Conservation (phyloP, 1,284 basidiomycete genomes). For the Ceratobasidium sp. region DNA sequence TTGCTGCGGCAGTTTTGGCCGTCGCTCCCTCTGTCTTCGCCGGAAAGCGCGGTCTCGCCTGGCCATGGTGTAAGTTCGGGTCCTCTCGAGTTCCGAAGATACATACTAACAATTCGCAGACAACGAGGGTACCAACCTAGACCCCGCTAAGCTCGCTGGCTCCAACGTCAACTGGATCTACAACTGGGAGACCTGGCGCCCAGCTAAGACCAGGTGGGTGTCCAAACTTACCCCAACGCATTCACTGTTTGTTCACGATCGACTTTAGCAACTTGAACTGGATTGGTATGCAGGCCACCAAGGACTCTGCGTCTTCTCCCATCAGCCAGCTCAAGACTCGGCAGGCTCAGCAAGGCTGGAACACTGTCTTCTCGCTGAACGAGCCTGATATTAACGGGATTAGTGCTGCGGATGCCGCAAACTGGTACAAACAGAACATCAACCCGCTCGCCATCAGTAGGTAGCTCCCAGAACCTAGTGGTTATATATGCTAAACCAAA, state of each 20-base stretch:
- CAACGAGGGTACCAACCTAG: constrained; percentile 36
- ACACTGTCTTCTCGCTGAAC: constrained; percentile 38
- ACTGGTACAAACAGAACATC: constrained; percentile 45
- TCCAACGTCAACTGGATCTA: constrained; percentile 37
- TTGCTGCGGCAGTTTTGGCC: constrained; percentile 15
- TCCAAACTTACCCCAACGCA: too few relatives aligned
- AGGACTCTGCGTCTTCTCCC: constrained; percentile 33
- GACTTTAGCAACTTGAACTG: constrained; percentile 10
- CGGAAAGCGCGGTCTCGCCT: constrained; percentile 31
- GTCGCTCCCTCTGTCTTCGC: constrained; percentile 14
- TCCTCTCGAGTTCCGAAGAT: neutral
- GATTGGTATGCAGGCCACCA: constrained; percentile 24
- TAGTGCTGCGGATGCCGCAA: constrained; percentile 7
- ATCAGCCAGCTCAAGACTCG: constrained; percentile 35
- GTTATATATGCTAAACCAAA: neutral
- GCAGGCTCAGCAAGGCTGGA: constrained; percentile 26
- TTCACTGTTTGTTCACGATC: too few relatives aligned
- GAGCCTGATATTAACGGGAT: constrained; percentile 42
- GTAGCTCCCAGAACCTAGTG: neutral
- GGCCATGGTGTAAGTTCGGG: constrained; percentile 11
- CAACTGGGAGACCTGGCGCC: constrained; percentile 44
- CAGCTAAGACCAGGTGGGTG: constrained; percentile 37
- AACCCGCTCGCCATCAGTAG: constrained; percentile 43
- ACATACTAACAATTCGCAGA: neutral
- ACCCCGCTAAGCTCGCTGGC: constrained; percentile 3